Base-by-base conservation (phyloP, 345 rosid genomes). In the Brassica cretica region DNA sequence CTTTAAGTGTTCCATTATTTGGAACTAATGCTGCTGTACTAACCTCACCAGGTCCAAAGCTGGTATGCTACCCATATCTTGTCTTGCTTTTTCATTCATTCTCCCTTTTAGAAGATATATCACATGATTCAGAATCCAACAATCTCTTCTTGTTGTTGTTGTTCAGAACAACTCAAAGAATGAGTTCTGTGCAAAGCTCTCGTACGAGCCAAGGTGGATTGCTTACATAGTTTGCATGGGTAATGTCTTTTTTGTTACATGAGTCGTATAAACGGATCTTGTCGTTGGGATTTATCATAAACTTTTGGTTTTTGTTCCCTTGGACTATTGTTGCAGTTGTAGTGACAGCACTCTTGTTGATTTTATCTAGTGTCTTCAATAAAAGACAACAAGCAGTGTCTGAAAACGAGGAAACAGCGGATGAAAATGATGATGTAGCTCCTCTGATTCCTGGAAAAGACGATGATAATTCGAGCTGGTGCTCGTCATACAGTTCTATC, bases 191-290 rank as follows among this genome's bases (percentile, higher is more conserved):
- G 89, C 93, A 55, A 91, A 85, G 82, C 67, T 93, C 76, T 90
- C 97, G 18, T 93, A 91, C 81, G 93, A 86, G 35, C 97, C 98
- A 32, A 87, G 98, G 85, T 93, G 98, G 99, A 83, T 89, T 62
- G 88, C 97, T 33, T 95, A 95, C 82, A 71, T 93, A 71, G 71
- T 85, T 84, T 96, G 99, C 83, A 85, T 86, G 78, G 96, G 98
- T 93, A 91, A 75, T 33, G 39, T 44, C 49, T 70, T 61, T 19
- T 46, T 70, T 56, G 33, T 24, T 64, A 72, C 66, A 16, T 60
- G 14, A 49, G 66, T 41, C 64, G 11, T 12, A 33, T 41, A 7
- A 44, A 56, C 56, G 10, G 8, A 69, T 62, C 29, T 30, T 60
- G 33, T 67, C 11, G 10, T 76, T 33, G 68, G 62, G 51, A 2